Evolutionary conservation across 495 filamentous ascomycete species (phyloP).

Genomic region (Daldinia loculata): DNA sequence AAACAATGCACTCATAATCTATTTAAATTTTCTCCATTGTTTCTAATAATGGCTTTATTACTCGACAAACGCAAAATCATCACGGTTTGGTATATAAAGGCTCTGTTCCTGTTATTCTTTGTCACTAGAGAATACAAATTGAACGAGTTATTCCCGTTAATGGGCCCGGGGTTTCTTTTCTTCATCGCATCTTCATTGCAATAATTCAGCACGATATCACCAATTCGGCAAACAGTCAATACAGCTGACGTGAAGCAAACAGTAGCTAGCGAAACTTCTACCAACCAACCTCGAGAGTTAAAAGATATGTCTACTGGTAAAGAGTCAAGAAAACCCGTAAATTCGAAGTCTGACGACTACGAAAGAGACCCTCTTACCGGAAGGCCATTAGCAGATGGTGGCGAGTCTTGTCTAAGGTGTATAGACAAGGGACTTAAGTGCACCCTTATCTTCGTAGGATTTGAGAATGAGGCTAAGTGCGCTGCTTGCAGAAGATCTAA

Average conservation of each 20-base stretch:
- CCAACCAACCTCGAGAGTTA: not conserved
- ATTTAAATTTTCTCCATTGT: not conserved
- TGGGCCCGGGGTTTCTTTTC: not conserved
- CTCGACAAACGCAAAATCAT: not conserved
- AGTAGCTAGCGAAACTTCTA: not conserved
- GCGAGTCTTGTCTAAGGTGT: slow-evolving; percentile 34
- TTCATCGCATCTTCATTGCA: not conserved
- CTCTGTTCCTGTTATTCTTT: not conserved
- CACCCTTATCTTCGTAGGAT: slow-evolving; percentile 36
- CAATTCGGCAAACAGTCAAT: not conserved
- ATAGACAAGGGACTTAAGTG: slow-evolving; percentile 40
- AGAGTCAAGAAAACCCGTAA: not conserved
- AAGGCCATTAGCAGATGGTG: slow-evolving; percentile 21
- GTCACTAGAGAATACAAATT: not conserved
- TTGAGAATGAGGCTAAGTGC: slow-evolving; percentile 27
- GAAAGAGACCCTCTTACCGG: slow-evolving; percentile 30
- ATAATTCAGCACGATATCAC: not conserved
- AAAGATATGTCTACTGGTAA: not conserved
- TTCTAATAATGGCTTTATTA: not conserved
- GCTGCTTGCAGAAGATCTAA: slow-evolving; percentile 29
- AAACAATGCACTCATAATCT: not conserved
- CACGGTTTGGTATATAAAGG: not conserved
- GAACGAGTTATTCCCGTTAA: not conserved
- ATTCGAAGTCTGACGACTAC: not conserved
- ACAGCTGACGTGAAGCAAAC: not conserved